phyloP scores from a whole-genome alignment of 129 eudicot genomes.

The Arctium lappa region DNA sequence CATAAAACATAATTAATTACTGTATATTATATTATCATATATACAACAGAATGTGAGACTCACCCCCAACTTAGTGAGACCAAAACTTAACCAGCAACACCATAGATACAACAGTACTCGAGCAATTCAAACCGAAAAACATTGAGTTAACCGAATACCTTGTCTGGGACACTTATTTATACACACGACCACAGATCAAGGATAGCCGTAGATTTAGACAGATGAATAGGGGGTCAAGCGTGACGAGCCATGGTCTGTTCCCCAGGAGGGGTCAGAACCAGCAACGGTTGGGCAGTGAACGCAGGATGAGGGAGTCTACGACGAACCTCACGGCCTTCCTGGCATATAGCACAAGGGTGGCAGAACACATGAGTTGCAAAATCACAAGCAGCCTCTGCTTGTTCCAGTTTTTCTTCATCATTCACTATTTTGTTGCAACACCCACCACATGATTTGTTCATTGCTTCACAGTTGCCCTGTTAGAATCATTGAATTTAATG shows the following conservation, averaged over 20 bases:
- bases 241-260: conserved; percentile 79
- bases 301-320: conserved; percentile 94
- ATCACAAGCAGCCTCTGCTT: conserved; percentile 76
- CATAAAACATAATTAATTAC: background rate
- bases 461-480: conserved; percentile 91
- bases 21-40: background rate
- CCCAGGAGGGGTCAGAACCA: conserved; percentile 73
- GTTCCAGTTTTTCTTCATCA: conserved; percentile 66
- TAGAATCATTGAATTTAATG: background rate
- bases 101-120: background rate
- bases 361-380: conserved; percentile 82
- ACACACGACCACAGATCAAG: background rate
- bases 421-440: conserved; percentile 50
- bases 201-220: background rate
- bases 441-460: conserved; percentile 63
- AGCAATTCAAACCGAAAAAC: background rate
- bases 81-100: background rate
- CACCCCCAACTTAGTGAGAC: background rate
- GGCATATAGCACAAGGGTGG: conserved; percentile 92
- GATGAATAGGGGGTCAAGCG: background rate
- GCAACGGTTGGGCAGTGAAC: conserved; percentile 50
- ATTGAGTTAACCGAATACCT: background rate
- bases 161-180: background rate
- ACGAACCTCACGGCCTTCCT: conserved; percentile 94
- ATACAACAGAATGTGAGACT: background rate